Evolutionary conservation across 441 rosid genomes (phyloP), one percentile per base, ranked within the genome.

Genomic region (Erodium texanum): DNA sequence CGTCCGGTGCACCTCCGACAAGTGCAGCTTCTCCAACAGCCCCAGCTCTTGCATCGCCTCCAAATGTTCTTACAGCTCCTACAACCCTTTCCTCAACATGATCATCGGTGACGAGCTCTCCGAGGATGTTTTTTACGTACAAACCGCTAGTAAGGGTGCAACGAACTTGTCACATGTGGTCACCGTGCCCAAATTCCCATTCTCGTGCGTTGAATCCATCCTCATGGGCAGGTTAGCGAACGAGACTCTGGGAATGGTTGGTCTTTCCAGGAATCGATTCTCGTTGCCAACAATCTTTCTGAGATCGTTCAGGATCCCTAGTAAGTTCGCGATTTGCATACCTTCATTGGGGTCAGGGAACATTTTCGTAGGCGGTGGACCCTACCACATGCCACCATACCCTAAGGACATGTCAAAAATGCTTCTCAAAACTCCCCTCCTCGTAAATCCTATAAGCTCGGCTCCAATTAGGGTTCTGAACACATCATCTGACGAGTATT

Each of bases 321-420:
- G 5, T 3, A 76, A 38, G 14, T 45, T 82, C 1, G 45, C 80
- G 14, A 50, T 79, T 20, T 82, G 83, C 38, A 52, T 76, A 1
- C 76, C 81, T 71, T 67, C 74, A 29, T 36, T 64, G 8, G 1
- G 52, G 20, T n/a, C 19, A 14, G 82, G 84, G 2, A 38, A 15
- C 24, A 0, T 81, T 32, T 71, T 73, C 41, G 7, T 81, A 3
- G 84, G 81, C 0, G 79, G 75, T 1, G 70, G 69, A 1, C 79
- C 73, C 0, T 80, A 75, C n/a, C 6, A 23, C 1, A 38, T 77
- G 12, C 78, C 78, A 9, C 69, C 71, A 41, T 52, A 16, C 24
- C 0, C 0, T 1, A 56, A 62, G 27, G 83, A 83, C 54, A 38
- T 69, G 14, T 64, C 75, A 1, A 67, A 24, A 7, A n/a, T 70